Evolutionary conservation across 1,284 basidiomycete genomes (phyloP).

Genomic region (Malassezia yamatoensis): DNA sequence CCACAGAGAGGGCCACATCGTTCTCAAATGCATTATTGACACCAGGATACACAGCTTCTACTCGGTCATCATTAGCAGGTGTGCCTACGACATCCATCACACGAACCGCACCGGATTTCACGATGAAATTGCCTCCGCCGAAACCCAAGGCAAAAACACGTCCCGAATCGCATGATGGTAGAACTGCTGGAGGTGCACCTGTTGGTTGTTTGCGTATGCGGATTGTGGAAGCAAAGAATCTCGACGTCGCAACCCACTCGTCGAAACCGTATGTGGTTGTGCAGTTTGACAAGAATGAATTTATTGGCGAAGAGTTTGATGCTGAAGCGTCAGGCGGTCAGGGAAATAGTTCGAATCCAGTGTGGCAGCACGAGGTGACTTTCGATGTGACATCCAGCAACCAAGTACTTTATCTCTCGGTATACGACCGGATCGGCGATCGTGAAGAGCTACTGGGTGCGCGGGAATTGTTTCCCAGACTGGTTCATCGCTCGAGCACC

Average conservation of each 20-base stretch:
- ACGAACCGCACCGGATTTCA: constrained; percentile 32
- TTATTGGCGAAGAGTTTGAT: constrained; percentile 60
- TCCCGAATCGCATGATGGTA: constrained; percentile 19
- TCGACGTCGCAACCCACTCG: constrained; percentile 51
- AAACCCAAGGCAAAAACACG: constrained; percentile 30
- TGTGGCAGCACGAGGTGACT: constrained; percentile 97
- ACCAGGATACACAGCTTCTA: constrained; percentile 5
- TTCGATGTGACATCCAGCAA: constrained; percentile 79
- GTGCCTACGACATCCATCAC: constrained; percentile 2
- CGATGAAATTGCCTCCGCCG: constrained; percentile 41
- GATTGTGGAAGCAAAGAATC: constrained; percentile 79
- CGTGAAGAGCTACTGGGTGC: constrained; percentile 80
- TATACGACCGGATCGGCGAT: constrained; percentile 81
- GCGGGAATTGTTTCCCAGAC: constrained; percentile 76
- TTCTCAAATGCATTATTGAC: constrained; percentile 11
- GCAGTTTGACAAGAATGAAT: constrained; percentile 98
- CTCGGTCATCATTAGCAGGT: background rate
- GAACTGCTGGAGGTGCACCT: constrained; percentile 37
- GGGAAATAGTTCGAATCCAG: constrained; percentile 55
- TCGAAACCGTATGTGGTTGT: constrained; percentile 89
- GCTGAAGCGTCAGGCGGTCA: constrained; percentile 52
- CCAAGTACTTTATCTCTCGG: constrained; percentile 74
- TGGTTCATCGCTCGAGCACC: constrained; percentile 81
- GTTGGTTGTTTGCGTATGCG: constrained; percentile 86
- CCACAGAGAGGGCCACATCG: constrained; percentile 5